Base-by-base conservation (phyloP, 2,329 filamentous ascomycete species). In the Metarhizium guizhouense region DNA sequence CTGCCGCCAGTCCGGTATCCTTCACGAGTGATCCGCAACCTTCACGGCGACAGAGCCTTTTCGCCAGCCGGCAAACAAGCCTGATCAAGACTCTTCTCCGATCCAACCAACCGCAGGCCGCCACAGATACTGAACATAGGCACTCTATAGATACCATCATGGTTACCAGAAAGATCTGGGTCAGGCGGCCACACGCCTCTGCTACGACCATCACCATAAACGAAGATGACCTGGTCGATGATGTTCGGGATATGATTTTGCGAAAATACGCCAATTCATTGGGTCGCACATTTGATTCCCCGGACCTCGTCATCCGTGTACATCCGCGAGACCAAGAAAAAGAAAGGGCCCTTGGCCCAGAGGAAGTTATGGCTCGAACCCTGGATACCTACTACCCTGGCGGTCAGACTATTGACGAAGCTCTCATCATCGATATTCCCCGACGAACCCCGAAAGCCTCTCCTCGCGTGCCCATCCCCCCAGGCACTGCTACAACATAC, bases 211-310 rank as follows among this genome's bases (percentile, higher is more conserved):
- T 99, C 55, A 84, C 87, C 58, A 88, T 95, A 64, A 80, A 84
- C 63, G 88, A 95, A 65, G 90, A 95, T 64, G 91, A 96, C 67
- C 75, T 97, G 63, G 92, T 97, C 56, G 94, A 99, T 70, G 93
- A 96, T 72, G 86, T 96, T 59, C 87, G 93, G 63, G 94, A 96
- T 63, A 84, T 90, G 77, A 94, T 97, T 56, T 76, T 97, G 63
- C 85, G 84, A 65, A 97, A 97, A 75, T 99, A 97, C 70, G 84
- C 85, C 63, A 97, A 99, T 72, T 95, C 91, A 14, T 78, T 99
- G 30, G 93, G 93, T 52, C 85, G 85, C 63, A 88, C 82, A 53
- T 96, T 92, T 70, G 94, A 99, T 73, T 81, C 94, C 11, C 94
- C 94, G 13, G 94, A 99, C 70, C 81, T 99, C 56, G 85, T 82